These are phyloP conservation scores for Cucumis melo DNA, from an alignment of 306 rosid genomes.

Conservation along the genomic window DNA sequence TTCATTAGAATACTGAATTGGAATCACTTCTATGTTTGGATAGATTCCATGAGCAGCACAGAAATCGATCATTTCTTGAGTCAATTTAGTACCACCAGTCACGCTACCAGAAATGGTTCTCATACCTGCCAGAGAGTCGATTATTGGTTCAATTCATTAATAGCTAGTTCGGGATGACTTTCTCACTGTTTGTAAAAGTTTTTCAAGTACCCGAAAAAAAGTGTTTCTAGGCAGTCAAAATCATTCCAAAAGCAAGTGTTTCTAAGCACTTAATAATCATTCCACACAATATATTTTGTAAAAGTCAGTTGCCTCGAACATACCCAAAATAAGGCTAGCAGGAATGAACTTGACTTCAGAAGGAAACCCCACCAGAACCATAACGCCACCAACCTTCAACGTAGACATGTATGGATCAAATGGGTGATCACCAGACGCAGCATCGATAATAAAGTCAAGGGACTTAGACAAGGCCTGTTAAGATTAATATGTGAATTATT, in stretches of 20 bases:
- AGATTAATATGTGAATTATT: slow-evolving; percentile 5
- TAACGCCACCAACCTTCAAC: slow-evolving; percentile 46
- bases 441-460: slow-evolving; percentile 57
- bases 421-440: slow-evolving; percentile 82
- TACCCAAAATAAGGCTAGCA: slow-evolving; percentile 54
- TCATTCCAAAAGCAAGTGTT: no score
- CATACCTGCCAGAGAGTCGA: slow-evolving; percentile 31
- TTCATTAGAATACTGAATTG: slow-evolving; percentile 67
- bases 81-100: slow-evolving; percentile 57
- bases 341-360: slow-evolving; percentile 65
- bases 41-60: slow-evolving; percentile 51
- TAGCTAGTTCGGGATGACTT: no score
- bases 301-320: not conserved
- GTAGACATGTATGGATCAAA: slow-evolving; percentile 72
- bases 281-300: not conserved
- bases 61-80: slow-evolving; percentile 63
- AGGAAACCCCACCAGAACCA: slow-evolving; percentile 66
- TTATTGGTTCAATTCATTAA: not conserved
- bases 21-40: slow-evolving; percentile 69
- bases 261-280: no score
- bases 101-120: slow-evolving; percentile 47
- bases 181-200: no score
- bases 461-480: slow-evolving; percentile 52
- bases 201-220: no score
- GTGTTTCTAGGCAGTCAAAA: no score